Base-by-base conservation (phyloP, 495 filamentous ascomycete species). In the Neurospora sp. region DNA sequence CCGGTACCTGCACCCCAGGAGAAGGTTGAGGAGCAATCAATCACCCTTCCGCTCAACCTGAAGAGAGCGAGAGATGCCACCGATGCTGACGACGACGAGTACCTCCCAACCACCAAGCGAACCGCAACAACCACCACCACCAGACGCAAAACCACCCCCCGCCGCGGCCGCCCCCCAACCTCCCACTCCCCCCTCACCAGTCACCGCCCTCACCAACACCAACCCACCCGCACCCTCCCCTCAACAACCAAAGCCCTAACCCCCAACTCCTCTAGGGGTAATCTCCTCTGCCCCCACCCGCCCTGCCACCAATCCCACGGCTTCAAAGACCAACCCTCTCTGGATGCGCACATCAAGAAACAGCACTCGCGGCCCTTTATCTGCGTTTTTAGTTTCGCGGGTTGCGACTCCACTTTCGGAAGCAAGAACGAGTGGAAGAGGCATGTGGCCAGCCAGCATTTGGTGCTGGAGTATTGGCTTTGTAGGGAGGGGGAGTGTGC, bases 351-450 rank as follows among this genome's bases (percentile, higher is more conserved):
- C 78, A 82, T 84, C 76, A 84, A 85, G 74, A 83, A 84, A 71
- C 80, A 84, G 72, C 84, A 89, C 71, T 86, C 85, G 2, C 90
- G 92, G 4, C 88, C 89, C 0, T 97, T 94, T 80, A 82, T 86
- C 69, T 98, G 95, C 83, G 90, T 91, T 73, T 95, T 97, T 82
- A 81, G 85, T 39, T 88, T 87, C 39, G 94, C 94, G 78, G 91
- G 89, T 59, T 97, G 94, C 82, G 72, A 71, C n/a, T 89, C 90
- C 44, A 92, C 87, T 8, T 97, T 97, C 75, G 88, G 86, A 20
- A 90, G 85, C 74, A 97, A 97, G 81, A 97, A 97, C 82, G 94
- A 97, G 80, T 98, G 95, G 95, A 86, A 98, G 81, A 90, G 95
- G 1, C 95, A 98, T 80, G 90, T 96, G 76, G 83, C 83, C 39